phyloP scores from a whole-genome alignment of 2,329 filamentous ascomycete species.

The Colletotrichum filicis region DNA sequence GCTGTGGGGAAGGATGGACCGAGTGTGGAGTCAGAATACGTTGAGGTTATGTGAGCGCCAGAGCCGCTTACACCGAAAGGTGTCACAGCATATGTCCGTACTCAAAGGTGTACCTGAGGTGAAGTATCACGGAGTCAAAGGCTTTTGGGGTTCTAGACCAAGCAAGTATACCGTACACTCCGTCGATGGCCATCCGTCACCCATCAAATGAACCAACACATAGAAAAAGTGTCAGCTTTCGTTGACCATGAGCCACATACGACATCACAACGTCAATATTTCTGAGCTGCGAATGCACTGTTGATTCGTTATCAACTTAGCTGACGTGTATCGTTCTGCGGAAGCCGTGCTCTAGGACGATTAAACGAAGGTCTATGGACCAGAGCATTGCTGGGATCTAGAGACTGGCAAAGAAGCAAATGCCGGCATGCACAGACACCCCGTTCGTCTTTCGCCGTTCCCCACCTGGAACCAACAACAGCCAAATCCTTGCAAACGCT shows the following conservation, averaged over 20 bases:
- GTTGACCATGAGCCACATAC: neutral
- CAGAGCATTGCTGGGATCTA: neutral
- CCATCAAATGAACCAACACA: neutral
- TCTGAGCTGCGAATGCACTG: too few relatives aligned
- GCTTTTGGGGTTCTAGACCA: neutral
- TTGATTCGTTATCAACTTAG: too few relatives aligned
- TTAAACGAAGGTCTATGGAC: neutral
- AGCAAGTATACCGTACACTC: neutral
- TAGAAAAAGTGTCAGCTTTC: too few relatives aligned
- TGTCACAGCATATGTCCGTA: neutral
- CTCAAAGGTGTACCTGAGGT: slow-evolving; percentile 9
- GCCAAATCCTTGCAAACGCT: neutral
- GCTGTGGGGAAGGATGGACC: slow-evolving; percentile 8
- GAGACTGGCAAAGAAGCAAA: neutral
- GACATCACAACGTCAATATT: neutral
- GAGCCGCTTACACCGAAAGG: slow-evolving; percentile 10
- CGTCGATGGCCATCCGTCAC: neutral
- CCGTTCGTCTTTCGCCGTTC: slow-evolving; percentile 7
- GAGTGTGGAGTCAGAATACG: slow-evolving; percentile 11
- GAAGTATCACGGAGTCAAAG: neutral
- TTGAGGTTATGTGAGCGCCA: slow-evolving; percentile 19
- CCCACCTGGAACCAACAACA: neutral
- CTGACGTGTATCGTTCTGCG: neutral
- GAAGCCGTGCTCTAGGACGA: neutral
- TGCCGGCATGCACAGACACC: slow-evolving; percentile 20